Base-by-base conservation (phyloP, 83 land plant genomes). In the Picea abies region DNA sequence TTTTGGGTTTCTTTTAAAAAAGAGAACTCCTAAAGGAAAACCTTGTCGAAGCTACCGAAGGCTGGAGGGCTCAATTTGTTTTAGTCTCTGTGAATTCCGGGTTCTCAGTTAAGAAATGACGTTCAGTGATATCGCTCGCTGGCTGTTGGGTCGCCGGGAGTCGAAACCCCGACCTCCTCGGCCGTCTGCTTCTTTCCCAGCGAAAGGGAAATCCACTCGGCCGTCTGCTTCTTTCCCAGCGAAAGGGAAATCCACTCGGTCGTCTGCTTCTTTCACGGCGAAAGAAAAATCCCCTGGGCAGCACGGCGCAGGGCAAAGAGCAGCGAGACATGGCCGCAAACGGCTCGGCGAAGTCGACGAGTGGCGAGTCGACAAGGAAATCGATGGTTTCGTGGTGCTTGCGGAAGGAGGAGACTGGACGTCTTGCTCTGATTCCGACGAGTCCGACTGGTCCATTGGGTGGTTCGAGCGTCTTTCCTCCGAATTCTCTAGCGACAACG, bases 381-480 rank as follows among this genome's bases (percentile, higher is more conserved):
- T 88, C 39, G 85, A 88, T 52, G 22, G 83, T n/a, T 89, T 88
- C 4, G 41, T 35, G 35, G n/a, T 79, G 37, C n/a, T 17, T 1
- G 29, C 4, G 7, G 37, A 39, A 1, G 44, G 41, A 29, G 20
- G 14, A 14, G 71, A 63, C 80, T 79, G n/a, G 19, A 63, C 39
- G 3, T 37, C 39, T 6, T 8, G 77, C 2, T 60, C 69, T 6
- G 69, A 80, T 26, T 80, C 69, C 20, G 66, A 20, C 20, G 66
- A 8, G 14, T 80, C 69, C 0, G 69, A 80, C 62, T 80, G 69
- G 69, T 80, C 81, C 6, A 41, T 80, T 15, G 81, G 81, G 32
- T 80, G 69, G 81, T 63, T 32, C 35, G 81, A 80, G 81, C 81
- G 41, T 63, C 81, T 25, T 63, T 32, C 69, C 2, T 37, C 81